These are phyloP conservation scores for Metschnikowia koreensis DNA, from an alignment of 805 yeast genomes.

Conservation along the genomic window DNA sequence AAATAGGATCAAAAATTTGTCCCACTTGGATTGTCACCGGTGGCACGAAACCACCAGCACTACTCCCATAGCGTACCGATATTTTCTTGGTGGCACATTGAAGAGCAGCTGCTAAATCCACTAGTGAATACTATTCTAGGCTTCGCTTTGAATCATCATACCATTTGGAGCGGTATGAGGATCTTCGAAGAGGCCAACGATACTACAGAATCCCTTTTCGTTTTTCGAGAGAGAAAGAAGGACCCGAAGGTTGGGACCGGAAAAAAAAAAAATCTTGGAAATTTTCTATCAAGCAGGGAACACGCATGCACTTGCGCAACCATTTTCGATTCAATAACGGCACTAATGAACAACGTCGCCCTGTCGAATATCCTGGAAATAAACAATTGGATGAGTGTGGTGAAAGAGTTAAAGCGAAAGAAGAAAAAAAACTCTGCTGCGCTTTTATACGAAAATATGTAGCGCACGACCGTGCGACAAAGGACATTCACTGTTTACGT, in stretches of 20 bases:
- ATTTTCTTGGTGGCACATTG: constrained; percentile 5
- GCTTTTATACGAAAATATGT: too few relatives aligned
- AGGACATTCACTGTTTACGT: too few relatives aligned
- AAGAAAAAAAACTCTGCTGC: not conserved
- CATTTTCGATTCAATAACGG: constrained; percentile 3
- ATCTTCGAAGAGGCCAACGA: constrained; percentile 34
- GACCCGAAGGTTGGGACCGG: not conserved
- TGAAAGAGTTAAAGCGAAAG: not conserved
- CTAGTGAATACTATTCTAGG: constrained; percentile 25
- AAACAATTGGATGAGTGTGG: not conserved
- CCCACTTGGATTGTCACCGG: constrained; percentile 32
- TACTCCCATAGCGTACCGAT: constrained; percentile 25
- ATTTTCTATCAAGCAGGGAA: not conserved
- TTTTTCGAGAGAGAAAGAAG: not conserved
- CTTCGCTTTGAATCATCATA: constrained; percentile 35
- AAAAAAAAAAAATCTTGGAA: not conserved
- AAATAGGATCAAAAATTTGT: constrained; percentile 18
- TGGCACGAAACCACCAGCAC: constrained; percentile 21
- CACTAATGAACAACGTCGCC: constrained; percentile 3
- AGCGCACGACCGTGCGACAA: too few relatives aligned
- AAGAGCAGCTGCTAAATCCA: constrained; percentile 21
- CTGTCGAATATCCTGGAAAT: not conserved
- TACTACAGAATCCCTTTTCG: not conserved
- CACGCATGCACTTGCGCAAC: constrained; percentile 7
- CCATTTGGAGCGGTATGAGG: constrained; percentile 28